Percentiles rank a stretch among this genome's conserved stretches.
phyloP scores from a whole-genome alignment of 257 asterid species.

The Lithospermum erythrorhizon region DNA sequence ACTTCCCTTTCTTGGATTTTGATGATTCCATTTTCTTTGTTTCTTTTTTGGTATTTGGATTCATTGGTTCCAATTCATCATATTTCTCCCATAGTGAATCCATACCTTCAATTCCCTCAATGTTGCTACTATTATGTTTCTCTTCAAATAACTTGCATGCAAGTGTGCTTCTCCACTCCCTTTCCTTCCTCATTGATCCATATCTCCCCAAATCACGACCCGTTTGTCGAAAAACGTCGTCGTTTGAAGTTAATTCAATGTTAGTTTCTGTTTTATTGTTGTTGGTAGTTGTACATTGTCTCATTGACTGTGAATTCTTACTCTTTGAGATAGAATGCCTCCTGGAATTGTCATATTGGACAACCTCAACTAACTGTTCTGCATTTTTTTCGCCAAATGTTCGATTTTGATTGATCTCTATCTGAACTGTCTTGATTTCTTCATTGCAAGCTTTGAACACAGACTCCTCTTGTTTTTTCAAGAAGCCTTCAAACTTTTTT shows the following conservation, averaged over 20 bases:
- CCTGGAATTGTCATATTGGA: background rate
- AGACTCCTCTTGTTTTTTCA: constrained; percentile 9
- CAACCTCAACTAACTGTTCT: constrained; percentile 5
- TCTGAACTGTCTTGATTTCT: constrained; percentile 18
- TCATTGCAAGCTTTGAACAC: constrained; percentile 10
- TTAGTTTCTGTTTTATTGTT: background rate
- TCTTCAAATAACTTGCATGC: constrained; percentile 82
- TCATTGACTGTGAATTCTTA: background rate
- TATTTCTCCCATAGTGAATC: constrained; percentile 80
- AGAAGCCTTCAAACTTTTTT: constrained; percentile 22
- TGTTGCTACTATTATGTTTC: constrained; percentile 23
- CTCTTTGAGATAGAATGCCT: background rate
- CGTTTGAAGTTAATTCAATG: constrained; percentile 6
- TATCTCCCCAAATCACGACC: constrained; percentile 21
- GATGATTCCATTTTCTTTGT: constrained; percentile 5
- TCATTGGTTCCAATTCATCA: constrained; percentile 29
- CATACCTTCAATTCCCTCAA: constrained; percentile 65
- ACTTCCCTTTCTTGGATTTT: constrained; percentile 7
- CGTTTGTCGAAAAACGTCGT: constrained; percentile 15
- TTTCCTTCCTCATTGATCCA: constrained; percentile 73
- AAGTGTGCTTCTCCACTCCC: constrained; percentile 73
- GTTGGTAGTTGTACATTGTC: background rate
- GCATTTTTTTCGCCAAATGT: constrained; percentile 6
- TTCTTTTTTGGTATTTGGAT: constrained; percentile 5
- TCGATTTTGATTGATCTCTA: constrained; percentile 18